Evolutionary conservation across 192 early-diverging fungal genomes (phyloP), one percentile per base, ranked within the genome.

Genomic region (Entophlyctis luteolus): DNA sequence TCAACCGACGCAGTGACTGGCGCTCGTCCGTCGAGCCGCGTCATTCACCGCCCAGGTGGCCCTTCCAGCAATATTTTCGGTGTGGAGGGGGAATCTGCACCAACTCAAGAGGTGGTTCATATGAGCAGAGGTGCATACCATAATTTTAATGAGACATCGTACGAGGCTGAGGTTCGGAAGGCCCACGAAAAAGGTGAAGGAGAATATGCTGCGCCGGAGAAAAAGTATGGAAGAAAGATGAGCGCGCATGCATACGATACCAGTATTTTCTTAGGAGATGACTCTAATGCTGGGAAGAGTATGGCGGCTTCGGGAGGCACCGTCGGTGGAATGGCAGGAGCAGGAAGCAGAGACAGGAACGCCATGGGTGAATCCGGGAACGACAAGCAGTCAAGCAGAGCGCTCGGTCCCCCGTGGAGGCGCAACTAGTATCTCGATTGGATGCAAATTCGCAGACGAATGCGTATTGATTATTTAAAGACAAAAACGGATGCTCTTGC

Each of bases 321-420:
- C n/a, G 35, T 56, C 52, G 37, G 16, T 37, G 38, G 37, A 14
- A 31, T 29, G 10, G 53, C 38, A 0, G 67, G 46, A 25, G 25
- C 6, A 31, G 59, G 39, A 0, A 12, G 20, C 31, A 69, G 62
- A 27, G 74, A 79, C 54, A 57, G 62, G 38, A 79, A 79, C 39
- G 68, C 60, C 20, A 38, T 56, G 62, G 76, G 77, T 49, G 59
- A 36, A 59, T 58, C 59, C 22, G 23, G 38, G 25, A n/a, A 32
- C 29, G 34, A 31, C 1, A 49, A 60, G 34, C 77, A 71, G 0
- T 55, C 53, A 18, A 71, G 67, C 54, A 62, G 65, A 31, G 75
- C 73, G 18, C 34, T 77, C 45, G 53, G 54, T 16, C 75, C 75
- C 10, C 75, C 75, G n/a, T 3, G 75, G 75, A 0, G 75, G 75